These are phyloP conservation scores for Aaosphaeria pasadenensis DNA, from an alignment of 2,329 filamentous ascomycete species.

Conservation along the genomic window DNA sequence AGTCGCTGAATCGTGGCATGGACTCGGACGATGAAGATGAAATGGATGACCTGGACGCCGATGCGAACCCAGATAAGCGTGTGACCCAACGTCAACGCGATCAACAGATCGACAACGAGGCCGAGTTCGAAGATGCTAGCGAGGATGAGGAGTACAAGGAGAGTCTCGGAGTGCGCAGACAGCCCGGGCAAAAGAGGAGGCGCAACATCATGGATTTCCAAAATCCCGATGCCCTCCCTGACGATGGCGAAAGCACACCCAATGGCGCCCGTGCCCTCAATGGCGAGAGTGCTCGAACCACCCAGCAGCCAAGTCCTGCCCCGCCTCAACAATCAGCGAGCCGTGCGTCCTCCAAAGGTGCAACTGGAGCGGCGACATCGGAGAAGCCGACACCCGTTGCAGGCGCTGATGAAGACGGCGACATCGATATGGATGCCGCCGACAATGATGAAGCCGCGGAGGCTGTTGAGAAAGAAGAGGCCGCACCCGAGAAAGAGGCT, in stretches of 20 bases:
- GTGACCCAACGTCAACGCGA: slow-evolving; percentile 82
- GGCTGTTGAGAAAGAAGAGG: not conserved
- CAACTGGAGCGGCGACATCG: slow-evolving; percentile 12
- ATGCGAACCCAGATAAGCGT: slow-evolving; percentile 79
- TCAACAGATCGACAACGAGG: slow-evolving; percentile 69
- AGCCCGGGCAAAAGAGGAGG: slow-evolving; percentile 47
- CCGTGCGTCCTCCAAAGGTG: slow-evolving; percentile 15
- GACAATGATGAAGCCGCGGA: not conserved
- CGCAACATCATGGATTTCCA: slow-evolving; percentile 62
- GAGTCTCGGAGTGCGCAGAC: slow-evolving; percentile 67
- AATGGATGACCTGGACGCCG: slow-evolving; percentile 70
- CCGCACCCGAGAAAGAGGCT: not conserved
- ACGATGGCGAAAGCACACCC: slow-evolving; percentile 19
- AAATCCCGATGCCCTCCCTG: slow-evolving; percentile 48
- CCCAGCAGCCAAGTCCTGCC: slow-evolving; percentile 24
- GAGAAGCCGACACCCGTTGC: slow-evolving; percentile 26
- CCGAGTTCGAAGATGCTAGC: slow-evolving; percentile 72
- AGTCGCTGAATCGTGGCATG: slow-evolving; percentile 55
- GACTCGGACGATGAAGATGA: slow-evolving; percentile 65
- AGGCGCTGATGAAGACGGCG: slow-evolving; percentile 32
- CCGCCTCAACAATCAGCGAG: slow-evolving; percentile 8
- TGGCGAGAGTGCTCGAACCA: slow-evolving; percentile 28
- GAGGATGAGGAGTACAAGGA: slow-evolving; percentile 80
- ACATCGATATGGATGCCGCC: slow-evolving; percentile 30
- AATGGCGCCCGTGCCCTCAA: slow-evolving; percentile 24